These are phyloP conservation scores for Globisporangium recalcitrans DNA, from an alignment of 352 stramenopile genomes.

Conservation along the genomic window DNA sequence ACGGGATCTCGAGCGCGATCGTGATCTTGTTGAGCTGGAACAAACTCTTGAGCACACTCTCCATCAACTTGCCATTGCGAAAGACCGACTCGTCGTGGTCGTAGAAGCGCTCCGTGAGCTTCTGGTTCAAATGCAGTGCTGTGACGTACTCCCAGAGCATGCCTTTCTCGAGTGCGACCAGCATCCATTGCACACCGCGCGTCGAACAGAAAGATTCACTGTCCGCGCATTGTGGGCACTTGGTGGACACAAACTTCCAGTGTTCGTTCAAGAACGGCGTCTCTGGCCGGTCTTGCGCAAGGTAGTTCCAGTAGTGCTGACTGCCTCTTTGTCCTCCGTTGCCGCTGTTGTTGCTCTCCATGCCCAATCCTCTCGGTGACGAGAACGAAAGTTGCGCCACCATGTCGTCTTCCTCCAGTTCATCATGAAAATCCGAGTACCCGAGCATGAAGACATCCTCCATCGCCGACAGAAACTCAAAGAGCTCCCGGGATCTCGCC, in stretches of 20 bases:
- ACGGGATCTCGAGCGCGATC: conserved; percentile 47
- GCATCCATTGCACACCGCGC: conserved; percentile 67
- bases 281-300: conserved; percentile 47
- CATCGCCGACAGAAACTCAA: conserved; percentile 60
- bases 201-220: conserved; percentile 65
- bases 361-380: conserved; percentile 5
- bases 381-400: background rate
- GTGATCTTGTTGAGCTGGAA: conserved; percentile 46
- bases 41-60: conserved; percentile 44
- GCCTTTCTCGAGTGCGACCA: conserved; percentile 57
- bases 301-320: conserved; percentile 54
- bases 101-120: conserved; percentile 55
- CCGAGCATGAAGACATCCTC: conserved; percentile 71
- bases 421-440: conserved; percentile 28
- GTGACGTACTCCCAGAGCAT: conserved; percentile 49
- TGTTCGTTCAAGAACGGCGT: conserved; percentile 47
- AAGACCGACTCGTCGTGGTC: conserved; percentile 41
- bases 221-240: conserved; percentile 43
- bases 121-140: conserved; percentile 37
- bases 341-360: background rate
- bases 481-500: conserved; percentile 54
- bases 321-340: background rate
- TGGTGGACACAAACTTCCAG: conserved; percentile 51
- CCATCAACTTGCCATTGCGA: conserved; percentile 32
- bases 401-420: background rate